Evolutionary conservation across 305 asterid genomes (phyloP).

Genomic region (Fraxinus ornus): DNA sequence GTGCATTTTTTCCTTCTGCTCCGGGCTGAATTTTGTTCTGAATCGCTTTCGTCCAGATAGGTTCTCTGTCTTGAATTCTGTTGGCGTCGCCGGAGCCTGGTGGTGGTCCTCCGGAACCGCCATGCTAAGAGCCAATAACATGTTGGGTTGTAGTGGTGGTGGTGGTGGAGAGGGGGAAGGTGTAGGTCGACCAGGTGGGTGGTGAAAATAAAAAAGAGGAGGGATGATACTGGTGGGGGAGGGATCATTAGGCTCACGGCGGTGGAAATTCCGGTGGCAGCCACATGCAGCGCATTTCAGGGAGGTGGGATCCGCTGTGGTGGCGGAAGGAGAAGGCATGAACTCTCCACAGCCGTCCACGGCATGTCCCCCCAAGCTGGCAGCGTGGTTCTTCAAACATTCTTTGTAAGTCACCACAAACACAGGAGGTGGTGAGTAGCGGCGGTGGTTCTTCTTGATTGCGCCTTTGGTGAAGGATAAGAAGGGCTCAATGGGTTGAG

Average conservation of each 20-base stretch:
- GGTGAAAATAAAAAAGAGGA: conserved; percentile 32
- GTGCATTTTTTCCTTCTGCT: conserved; percentile 69
- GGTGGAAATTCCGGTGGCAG: conserved; percentile 59
- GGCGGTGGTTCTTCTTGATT: conserved; percentile 18
- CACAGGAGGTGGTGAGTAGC: conserved; percentile 24
- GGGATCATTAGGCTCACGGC: conserved; percentile 33
- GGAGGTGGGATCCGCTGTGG: conserved; percentile 29
- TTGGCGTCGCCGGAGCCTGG: conserved; percentile 44
- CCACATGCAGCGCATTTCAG: conserved; percentile 52
- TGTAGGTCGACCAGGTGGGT: conserved; percentile 23
- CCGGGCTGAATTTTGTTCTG: conserved; percentile 53
- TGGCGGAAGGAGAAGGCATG: conserved; percentile 43
- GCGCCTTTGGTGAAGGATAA: conserved; percentile 25
- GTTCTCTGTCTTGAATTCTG: conserved; percentile 27
- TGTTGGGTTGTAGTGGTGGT: conserved; percentile 6
- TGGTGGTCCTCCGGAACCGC: conserved; percentile 23
- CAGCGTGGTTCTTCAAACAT: conserved; percentile 86
- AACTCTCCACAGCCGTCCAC: conserved; percentile 92
- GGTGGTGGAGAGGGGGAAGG: conserved; percentile 16
- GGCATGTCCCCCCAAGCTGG: conserved; percentile 68
- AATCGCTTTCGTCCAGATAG: conserved; percentile 47
- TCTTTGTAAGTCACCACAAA: conserved; percentile 39
- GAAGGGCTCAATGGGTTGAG: conserved; percentile 30
- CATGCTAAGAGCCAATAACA: conserved; percentile 29
- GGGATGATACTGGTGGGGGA: conserved; percentile 20